These are phyloP conservation scores for Paramecium caudatum DNA, from an alignment of 73 alveolate species.

Conservation along the genomic window DNA sequence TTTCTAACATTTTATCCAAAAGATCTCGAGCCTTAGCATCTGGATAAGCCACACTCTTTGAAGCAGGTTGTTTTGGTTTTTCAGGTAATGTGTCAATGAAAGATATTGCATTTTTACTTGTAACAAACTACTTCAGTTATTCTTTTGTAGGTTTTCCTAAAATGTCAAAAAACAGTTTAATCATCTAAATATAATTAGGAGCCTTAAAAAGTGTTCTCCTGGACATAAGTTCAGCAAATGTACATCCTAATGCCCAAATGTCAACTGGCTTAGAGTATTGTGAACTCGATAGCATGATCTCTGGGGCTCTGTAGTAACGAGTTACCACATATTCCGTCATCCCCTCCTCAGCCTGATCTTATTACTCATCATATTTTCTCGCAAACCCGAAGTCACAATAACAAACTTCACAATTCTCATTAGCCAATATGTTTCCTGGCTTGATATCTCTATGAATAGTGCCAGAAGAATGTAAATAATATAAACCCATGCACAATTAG, in stretches of 20 bases:
- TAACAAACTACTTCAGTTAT: conserved; percentile 52
- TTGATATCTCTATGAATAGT: conserved; percentile 92
- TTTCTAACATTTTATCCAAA: conserved; percentile 69
- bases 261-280: conserved; percentile 82
- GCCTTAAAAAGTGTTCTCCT: conserved; percentile 81
- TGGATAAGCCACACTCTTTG: conserved; percentile 54
- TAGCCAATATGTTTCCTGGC: conserved; percentile 86
- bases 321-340: conserved; percentile 88
- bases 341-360: conserved; percentile 13
- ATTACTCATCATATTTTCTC: conserved; percentile 69
- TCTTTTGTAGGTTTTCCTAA: conserved; percentile 70
- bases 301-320: conserved; percentile 89
- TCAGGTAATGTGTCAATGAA: conserved; percentile 67
- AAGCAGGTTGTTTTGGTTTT: conserved; percentile 30
- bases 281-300: conserved; percentile 79
- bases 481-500: conserved; percentile 65
- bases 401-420: conserved; percentile 85
- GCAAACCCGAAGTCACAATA: conserved; percentile 93
- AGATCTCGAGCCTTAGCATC: conserved; percentile 61
- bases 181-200: conserved; percentile 79
- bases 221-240: conserved; percentile 85
- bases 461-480: conserved; percentile 84
- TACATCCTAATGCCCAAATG: conserved; percentile 88
- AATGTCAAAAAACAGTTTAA: conserved; percentile 77
- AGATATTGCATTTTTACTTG: conserved; percentile 56